These are phyloP conservation scores for Miamiensis avidus DNA, from an alignment of 169 alveolate species.

Conservation along the genomic window DNA sequence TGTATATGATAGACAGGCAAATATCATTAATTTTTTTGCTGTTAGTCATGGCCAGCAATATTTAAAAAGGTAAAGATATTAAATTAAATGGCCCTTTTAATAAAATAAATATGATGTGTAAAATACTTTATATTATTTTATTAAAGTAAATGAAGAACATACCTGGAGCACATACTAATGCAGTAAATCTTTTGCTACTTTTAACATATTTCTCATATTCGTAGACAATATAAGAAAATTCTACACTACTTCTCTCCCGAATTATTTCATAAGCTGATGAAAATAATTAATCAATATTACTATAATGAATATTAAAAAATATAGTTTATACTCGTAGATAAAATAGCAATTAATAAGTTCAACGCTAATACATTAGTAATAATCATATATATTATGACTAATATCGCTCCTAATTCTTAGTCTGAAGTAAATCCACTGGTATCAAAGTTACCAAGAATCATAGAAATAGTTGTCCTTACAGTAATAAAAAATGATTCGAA, in stretches of 20 bases:
- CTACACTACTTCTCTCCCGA: too few relatives aligned
- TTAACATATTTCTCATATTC: too few relatives aligned
- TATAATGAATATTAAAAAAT: too few relatives aligned
- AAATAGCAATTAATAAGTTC: not conserved
- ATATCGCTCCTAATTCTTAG: not conserved
- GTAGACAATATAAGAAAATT: not conserved
- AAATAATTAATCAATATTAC: too few relatives aligned
- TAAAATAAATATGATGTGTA: too few relatives aligned
- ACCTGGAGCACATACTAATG: not conserved
- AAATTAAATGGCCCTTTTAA: not conserved
- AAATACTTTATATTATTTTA: too few relatives aligned
- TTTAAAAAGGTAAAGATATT: not conserved
- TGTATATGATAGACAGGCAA: not conserved
- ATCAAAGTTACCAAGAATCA: not conserved
- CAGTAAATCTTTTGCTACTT: not conserved
- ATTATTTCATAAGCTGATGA: too few relatives aligned
- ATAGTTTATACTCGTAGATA: not conserved
- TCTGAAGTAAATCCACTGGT: not conserved
- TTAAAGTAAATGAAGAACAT: too few relatives aligned
- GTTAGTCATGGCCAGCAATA: not conserved
- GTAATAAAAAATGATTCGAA: too few relatives aligned
- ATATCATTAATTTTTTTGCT: not conserved
- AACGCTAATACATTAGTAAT: not conserved
- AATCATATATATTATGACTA: not conserved
- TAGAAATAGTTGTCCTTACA: not conserved